Conservation (phyloP, 1,284 basidiomycete genomes). For the Papiliotrema nemorosa region DNA sequence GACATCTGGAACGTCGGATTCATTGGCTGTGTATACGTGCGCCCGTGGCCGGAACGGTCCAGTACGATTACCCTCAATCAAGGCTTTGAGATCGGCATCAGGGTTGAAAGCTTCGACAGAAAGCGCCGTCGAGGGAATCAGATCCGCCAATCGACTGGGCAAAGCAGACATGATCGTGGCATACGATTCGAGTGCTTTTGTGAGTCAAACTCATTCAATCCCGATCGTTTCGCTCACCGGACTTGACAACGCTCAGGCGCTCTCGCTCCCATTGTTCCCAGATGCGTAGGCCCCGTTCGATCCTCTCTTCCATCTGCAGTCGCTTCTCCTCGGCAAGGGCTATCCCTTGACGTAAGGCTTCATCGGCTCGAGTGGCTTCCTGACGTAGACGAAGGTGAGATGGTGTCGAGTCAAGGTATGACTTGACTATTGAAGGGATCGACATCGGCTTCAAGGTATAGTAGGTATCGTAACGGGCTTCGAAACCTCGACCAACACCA, state of each 20-base stretch:
- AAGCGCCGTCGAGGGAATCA: conserved; percentile 65
- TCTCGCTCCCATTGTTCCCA: conserved; percentile 83
- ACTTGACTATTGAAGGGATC: conserved; percentile 23
- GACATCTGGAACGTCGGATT: conserved; percentile 73
- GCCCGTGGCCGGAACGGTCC: conserved; percentile 79
- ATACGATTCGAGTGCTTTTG: conserved; percentile 62
- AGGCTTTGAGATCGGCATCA: conserved; percentile 62
- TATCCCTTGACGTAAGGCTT: conserved; percentile 68
- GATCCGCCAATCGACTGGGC: conserved; percentile 61
- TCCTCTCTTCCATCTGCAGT: conserved; percentile 73
- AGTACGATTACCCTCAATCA: conserved; percentile 84
- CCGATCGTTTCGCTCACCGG: conserved; percentile 54
- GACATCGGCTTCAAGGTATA: conserved; percentile 37
- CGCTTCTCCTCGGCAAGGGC: conserved; percentile 65
- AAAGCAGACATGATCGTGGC: conserved; percentile 68
- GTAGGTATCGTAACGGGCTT: conserved; percentile 40
- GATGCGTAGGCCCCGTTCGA: conserved; percentile 73
- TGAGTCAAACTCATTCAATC: neutral
- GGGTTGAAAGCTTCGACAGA: conserved; percentile 78
- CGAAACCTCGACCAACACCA: conserved; percentile 54
- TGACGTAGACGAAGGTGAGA: conserved; percentile 64
- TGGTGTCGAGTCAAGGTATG: conserved; percentile 55
- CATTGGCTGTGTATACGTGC: conserved; percentile 76
- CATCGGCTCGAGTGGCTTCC: conserved; percentile 74
- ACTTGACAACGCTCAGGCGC: conserved; percentile 74